phyloP scores from a whole-genome alignment of 2,329 filamentous ascomycete genomes.

The Diaporthe ilicicola region DNA sequence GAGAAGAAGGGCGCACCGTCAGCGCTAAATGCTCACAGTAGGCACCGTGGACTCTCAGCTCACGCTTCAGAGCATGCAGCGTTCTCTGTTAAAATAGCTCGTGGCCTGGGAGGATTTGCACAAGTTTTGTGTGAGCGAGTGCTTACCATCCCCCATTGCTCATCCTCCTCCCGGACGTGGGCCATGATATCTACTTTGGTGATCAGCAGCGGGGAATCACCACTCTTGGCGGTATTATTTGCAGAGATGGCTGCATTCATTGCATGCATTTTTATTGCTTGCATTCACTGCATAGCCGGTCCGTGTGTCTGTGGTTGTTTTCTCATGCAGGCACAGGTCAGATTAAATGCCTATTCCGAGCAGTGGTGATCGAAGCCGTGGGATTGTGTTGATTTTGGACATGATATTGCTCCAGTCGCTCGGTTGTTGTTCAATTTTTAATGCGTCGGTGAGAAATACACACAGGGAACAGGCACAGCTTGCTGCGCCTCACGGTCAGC shows the following conservation, averaged over 20 bases:
- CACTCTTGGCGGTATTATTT: constrained; percentile 3
- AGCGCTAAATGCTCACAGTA: constrained; percentile 18
- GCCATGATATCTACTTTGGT: neutral
- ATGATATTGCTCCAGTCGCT: too few species aligned
- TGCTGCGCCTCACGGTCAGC: neutral
- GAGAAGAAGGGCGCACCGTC: neutral
- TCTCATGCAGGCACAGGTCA: neutral
- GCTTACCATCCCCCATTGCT: neutral
- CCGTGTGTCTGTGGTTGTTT: neutral
- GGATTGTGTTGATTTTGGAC: too few species aligned
- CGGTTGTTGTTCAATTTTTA: too few species aligned
- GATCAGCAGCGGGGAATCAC: neutral
- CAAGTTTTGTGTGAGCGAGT: neutral
- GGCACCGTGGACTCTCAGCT: neutral
- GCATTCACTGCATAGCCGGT: neutral
- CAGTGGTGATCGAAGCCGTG: too few species aligned
- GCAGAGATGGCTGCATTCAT: constrained; percentile 12
- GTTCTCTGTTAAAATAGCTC: constrained; percentile 8
- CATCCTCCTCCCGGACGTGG: neutral
- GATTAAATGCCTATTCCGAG: too few species aligned
- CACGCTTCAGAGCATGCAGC: neutral
- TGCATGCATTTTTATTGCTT: neutral
- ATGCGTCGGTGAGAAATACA: too few species aligned
- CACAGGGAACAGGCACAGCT: neutral
- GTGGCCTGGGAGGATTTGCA: neutral